Conservation (phyloP, 2,329 filamentous ascomycete genomes). For the Diplocarpon mali region DNA sequence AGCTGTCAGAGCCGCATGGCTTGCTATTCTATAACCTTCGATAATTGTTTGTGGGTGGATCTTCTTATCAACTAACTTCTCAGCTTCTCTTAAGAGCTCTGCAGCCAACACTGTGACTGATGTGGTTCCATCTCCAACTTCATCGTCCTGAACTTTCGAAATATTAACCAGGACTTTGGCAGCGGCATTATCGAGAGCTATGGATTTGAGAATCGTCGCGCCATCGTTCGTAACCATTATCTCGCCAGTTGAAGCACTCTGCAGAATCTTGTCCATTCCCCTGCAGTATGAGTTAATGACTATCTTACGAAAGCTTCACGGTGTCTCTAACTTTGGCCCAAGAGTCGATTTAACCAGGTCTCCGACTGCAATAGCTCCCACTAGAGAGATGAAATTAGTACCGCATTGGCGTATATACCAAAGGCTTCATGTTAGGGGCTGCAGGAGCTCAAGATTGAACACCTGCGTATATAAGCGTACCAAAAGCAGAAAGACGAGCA, state of each 20-base stretch:
- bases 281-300: background rate
- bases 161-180: slow-evolving; percentile 99
- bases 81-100: slow-evolving; percentile 88
- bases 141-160: slow-evolving; percentile 97
- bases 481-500: slow-evolving; percentile 91
- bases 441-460: background rate
- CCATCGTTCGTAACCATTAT: slow-evolving; percentile 99
- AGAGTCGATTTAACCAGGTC: slow-evolving; percentile 96
- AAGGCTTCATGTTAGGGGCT: background rate
- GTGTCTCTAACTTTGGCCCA: slow-evolving; percentile 49
- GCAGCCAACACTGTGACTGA: slow-evolving; percentile 95
- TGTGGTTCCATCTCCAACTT: slow-evolving; percentile 95
- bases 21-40: slow-evolving; percentile 96
- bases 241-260: slow-evolving; percentile 87
- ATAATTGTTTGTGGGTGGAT: slow-evolving; percentile 99
- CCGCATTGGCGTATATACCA: background rate
- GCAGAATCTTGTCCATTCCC: slow-evolving; percentile 64
- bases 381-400: slow-evolving; percentile 27
- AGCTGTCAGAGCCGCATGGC: slow-evolving; percentile 72
- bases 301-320: background rate
- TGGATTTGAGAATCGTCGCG: slow-evolving; percentile 95
- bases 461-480: background rate
- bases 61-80: slow-evolving; percentile 95
- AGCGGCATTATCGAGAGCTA: slow-evolving; percentile 94
- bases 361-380: slow-evolving; percentile 94